Evolutionary conservation across 352 stramenopile species (phyloP).

Genomic region (Lagenidium giganteum): DNA sequence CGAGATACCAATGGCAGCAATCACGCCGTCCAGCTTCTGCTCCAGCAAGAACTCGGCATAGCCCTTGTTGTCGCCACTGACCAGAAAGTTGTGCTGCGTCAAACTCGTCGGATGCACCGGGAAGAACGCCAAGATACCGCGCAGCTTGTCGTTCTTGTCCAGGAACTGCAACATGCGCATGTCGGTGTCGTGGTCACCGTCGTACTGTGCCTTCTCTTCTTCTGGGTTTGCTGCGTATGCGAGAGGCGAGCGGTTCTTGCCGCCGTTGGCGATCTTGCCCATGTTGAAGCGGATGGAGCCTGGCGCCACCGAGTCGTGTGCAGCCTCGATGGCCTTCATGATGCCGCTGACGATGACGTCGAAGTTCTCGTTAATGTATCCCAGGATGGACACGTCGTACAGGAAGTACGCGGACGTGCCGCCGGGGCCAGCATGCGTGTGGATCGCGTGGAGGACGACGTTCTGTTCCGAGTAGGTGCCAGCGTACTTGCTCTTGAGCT

Average conservation of each 20-base stretch:
- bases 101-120: slow-evolving; percentile 79
- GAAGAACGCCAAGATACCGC: slow-evolving; percentile 65
- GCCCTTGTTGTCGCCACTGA: slow-evolving; percentile 81
- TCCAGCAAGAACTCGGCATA: slow-evolving; percentile 45
- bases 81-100: slow-evolving; percentile 62
- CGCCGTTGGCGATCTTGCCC: slow-evolving; percentile 23
- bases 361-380: slow-evolving; percentile 52
- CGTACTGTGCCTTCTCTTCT: slow-evolving; percentile 48
- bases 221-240: slow-evolving; percentile 71
- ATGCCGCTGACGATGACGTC: slow-evolving; percentile 65
- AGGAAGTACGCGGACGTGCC: slow-evolving; percentile 74
- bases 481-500: slow-evolving; percentile 32
- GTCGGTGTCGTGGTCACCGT: slow-evolving; percentile 54
- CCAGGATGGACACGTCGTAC: slow-evolving; percentile 48
- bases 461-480: slow-evolving; percentile 55
- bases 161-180: slow-evolving; percentile 62
- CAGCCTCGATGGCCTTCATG: slow-evolving; percentile 45
- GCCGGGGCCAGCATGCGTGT: slow-evolving; percentile 77
- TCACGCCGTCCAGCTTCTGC: slow-evolving; percentile 20
- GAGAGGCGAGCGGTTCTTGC: slow-evolving; percentile 68
- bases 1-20: slow-evolving; percentile 34
- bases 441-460: slow-evolving; percentile 69
- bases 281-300: slow-evolving; percentile 37
- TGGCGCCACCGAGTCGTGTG: slow-evolving; percentile 44
- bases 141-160: slow-evolving; percentile 20